Base-by-base conservation (phyloP, 1,284 basidiomycete genomes). In the Ceratobasidium papillatum region DNA sequence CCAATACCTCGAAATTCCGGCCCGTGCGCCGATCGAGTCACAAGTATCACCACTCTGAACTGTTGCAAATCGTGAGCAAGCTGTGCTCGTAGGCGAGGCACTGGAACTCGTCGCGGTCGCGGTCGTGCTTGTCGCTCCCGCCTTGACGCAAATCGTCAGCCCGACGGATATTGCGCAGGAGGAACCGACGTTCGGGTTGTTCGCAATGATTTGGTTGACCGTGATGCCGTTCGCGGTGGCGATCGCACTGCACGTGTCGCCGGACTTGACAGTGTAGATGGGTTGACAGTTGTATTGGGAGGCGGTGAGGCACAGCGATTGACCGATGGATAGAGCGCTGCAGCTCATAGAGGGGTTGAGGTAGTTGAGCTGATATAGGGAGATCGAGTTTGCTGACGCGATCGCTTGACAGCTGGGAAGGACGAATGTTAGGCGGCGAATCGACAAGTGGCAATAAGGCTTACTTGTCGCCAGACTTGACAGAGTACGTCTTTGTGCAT, bases 381-480 rank as follows among this genome's bases (percentile, higher is more conserved):
- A 61, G 58, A 61, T 61, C 8, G 36, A n/a, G n/a, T 61, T 61
- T 32, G 58, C 27, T 11, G 41, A n/a, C 34, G 58, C 58, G 36
- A 61, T 61, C 3, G 58, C 19, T 22, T 61, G 34, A 32, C 58
- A 61, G 36, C 58, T 61, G n/a, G 34, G 19, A 9, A 1, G 36
- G 36, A 38, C 1, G 3, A 22, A 32, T 17, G 19, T 4, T n/a
- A 41, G 22, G 1, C 11, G 1, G 3, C n/a, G 54, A 32, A 19
- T 19, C 1, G 3, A 4, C 7, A 27, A 9, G 2, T 25, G 5
- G 5, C 3, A 2, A 1, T 14, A 34, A 61, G 19, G 22, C 17
- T 32, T n/a, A 43, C 58, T 61, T 61, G 19, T 61, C 58, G 22
- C 58, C 58, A 19, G 58, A 61, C 25, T 61, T 61, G 34, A 61